Conservation (phyloP, 345 rosid genomes). For the Kernera saxatilis region DNA sequence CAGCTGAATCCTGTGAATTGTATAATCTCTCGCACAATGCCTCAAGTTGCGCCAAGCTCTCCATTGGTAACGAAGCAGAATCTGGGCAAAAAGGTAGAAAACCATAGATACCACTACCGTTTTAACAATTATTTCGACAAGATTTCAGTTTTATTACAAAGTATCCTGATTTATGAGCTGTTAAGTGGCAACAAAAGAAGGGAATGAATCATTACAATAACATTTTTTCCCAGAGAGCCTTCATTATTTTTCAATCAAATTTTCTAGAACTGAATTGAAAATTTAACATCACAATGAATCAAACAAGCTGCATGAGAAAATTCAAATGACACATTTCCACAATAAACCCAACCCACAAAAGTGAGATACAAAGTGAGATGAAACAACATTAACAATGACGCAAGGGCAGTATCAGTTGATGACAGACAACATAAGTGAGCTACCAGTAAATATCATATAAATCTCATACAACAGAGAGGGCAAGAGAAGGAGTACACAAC, state of each 20-base stretch:
- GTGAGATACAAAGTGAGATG: conserved; percentile 4
- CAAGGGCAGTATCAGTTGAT: not conserved
- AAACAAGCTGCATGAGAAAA: not conserved
- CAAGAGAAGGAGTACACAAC: conserved; percentile 1
- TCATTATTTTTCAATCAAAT: conserved; percentile 1
- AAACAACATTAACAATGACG: conserved; percentile 8
- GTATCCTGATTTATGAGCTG: conserved; percentile 5
- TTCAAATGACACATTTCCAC: not conserved
- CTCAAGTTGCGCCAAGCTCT: conserved; percentile 95
- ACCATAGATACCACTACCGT: conserved; percentile 27
- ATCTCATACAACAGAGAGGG: conserved; percentile 21
- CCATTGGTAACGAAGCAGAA: conserved; percentile 54
- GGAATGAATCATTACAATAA: conserved; percentile 18
- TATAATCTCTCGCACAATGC: conserved; percentile 93
- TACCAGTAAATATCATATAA: conserved; percentile 10
- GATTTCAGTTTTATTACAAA: not conserved
- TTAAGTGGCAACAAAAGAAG: conserved; percentile 2
- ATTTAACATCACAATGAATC: not conserved
- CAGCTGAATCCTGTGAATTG: conserved; percentile 90
- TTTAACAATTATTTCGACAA: conserved; percentile 18
- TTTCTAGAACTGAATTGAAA: not conserved
- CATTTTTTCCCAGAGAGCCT: not conserved
- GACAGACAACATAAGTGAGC: not conserved
- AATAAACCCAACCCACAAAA: not conserved
- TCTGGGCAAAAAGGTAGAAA: conserved; percentile 29